phyloP scores from a whole-genome alignment of 2,329 filamentous ascomycete genomes.

The Pseudogymnoascus sp. region DNA sequence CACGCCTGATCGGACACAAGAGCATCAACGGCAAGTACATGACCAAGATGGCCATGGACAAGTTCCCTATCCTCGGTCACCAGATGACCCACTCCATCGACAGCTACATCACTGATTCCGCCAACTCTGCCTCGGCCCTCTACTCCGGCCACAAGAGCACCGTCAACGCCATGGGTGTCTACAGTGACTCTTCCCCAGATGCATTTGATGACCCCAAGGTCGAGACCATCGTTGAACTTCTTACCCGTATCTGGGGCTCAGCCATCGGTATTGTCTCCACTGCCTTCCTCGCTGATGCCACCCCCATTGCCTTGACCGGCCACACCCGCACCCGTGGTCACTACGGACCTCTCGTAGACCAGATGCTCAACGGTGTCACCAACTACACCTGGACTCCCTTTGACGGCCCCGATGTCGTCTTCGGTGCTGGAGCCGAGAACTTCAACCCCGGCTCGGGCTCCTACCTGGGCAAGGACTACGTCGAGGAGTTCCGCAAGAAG shows the following conservation, averaged over 20 bases:
- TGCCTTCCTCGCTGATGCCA: constrained; percentile 75
- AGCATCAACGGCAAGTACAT: constrained; percentile 79
- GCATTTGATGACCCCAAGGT: constrained; percentile 79
- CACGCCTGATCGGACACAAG: constrained; percentile 73
- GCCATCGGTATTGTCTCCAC: constrained; percentile 63
- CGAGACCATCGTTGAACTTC: constrained; percentile 73
- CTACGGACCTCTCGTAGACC: constrained; percentile 67
- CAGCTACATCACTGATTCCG: constrained; percentile 77
- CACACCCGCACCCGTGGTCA: constrained; percentile 64
- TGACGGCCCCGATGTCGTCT: constrained; percentile 69
- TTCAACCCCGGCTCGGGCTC: constrained; percentile 60
- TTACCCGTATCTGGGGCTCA: constrained; percentile 59
- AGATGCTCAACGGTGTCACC: constrained; percentile 64
- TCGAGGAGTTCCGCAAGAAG: constrained; percentile 59
- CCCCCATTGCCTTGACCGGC: constrained; percentile 64
- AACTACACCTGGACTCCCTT: constrained; percentile 78
- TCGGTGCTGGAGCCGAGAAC: constrained; percentile 75
- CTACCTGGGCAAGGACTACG: constrained; percentile 68
- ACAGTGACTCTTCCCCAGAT: constrained; percentile 66
- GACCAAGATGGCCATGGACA: constrained; percentile 65
- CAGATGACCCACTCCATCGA: constrained; percentile 87
- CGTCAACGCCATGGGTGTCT: constrained; percentile 72
- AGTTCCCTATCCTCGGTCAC: constrained; percentile 78
- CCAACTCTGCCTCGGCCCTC: constrained; percentile 74
- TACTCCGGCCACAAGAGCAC: constrained; percentile 79